Base-by-base conservation (phyloP, 768 basidiomycete species). In the Russula emetica region DNA sequence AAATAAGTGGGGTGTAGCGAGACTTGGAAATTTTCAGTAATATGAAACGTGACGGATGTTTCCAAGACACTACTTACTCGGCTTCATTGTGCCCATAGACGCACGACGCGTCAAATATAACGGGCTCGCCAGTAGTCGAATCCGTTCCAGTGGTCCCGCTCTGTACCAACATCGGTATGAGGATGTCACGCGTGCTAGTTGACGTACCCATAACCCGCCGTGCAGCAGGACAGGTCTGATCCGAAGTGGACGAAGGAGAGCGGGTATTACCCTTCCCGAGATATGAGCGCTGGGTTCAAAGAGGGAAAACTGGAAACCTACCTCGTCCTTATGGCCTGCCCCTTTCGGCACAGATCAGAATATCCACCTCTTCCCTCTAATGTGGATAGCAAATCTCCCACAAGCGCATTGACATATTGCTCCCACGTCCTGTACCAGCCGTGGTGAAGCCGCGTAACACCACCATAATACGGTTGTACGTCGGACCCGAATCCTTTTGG, bases 71-170 rank as follows among this genome's bases (percentile, higher is more conserved):
- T n/a, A n/a, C 83, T 74, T 69, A 92, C 90, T 92, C 90, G 16
- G 86, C 85, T 75, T 92, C 90, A 64, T 86, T 86, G 69, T 92
- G 90, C 2, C 90, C 90, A 67, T 82, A 92, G 70, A 84, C 88
- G 5, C 87, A 88, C 3, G 89, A 84, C 3, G 90, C 88, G 69
- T 92, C 90, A 67, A 84, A 92, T 47, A 92, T 85, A 1, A 90
- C 75, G 0, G 90, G 87, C 58, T 83, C 72, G 5, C 80, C 82
- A 7, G 78, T 83, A 26, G 62, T 58, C 42, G 69, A 71, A 64
- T 89, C 85, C 26, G 81, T 76, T 9, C 90, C 89, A 3, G 79
- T 83, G 71, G 91, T 92, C 8, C 90, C 89, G 62, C 85, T 88
- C 90, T 90, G 66, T 6, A 24, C 24, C 26, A 34, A 34, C 45